A percentile compares a stretch with the other conserved stretches of the same genome.
Conservation (phyloP, 2,329 filamentous ascomycete species). For the Chrysosphaeria jannelii region DNA sequence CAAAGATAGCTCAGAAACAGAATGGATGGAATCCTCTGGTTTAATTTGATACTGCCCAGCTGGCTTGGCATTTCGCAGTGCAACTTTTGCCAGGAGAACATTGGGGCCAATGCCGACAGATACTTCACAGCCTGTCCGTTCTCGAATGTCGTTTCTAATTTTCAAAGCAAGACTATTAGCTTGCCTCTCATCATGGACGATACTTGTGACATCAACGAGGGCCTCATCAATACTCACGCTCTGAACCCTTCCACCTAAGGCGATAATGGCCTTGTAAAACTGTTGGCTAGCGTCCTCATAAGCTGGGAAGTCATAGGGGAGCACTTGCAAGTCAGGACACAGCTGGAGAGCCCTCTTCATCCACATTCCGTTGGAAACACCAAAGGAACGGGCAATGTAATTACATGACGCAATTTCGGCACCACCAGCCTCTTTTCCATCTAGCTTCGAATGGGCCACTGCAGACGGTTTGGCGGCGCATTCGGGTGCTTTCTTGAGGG, state of each 20-base stretch:
- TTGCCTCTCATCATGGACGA: conserved; percentile 22
- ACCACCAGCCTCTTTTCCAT: no score
- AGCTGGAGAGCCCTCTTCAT: conserved; percentile 70
- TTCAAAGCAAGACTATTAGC: conserved; percentile 38
- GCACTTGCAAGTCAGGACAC: conserved; percentile 58
- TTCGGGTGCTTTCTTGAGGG: conserved; percentile 46
- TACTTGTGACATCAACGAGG: conserved; percentile 48
- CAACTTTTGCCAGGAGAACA: conserved; percentile 72
- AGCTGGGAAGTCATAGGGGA: conserved; percentile 86
- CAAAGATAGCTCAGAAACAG: conserved; percentile 50
- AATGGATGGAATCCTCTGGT: conserved; percentile 45
- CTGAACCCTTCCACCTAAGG: conserved; percentile 57
- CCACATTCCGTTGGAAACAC: conserved; percentile 97
- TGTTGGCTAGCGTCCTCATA: conserved; percentile 74
- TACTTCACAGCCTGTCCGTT: conserved; percentile 55
- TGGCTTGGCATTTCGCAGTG: conserved; percentile 72
- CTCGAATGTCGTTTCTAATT: conserved; percentile 40
- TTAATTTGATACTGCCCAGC: conserved; percentile 76
- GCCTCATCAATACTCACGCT: conserved; percentile 95
- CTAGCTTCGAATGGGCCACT: conserved; percentile 61
- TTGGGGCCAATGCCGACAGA: conserved; percentile 83
- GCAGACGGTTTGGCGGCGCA: conserved; percentile 52
- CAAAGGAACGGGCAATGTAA: conserved; percentile 61
- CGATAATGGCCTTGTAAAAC: conserved; percentile 66
- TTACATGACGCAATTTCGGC: conserved; percentile 97